Evolutionary conservation across 2,329 filamentous ascomycete genomes (phyloP).

Genomic region (Aureobasidium zeae): DNA sequence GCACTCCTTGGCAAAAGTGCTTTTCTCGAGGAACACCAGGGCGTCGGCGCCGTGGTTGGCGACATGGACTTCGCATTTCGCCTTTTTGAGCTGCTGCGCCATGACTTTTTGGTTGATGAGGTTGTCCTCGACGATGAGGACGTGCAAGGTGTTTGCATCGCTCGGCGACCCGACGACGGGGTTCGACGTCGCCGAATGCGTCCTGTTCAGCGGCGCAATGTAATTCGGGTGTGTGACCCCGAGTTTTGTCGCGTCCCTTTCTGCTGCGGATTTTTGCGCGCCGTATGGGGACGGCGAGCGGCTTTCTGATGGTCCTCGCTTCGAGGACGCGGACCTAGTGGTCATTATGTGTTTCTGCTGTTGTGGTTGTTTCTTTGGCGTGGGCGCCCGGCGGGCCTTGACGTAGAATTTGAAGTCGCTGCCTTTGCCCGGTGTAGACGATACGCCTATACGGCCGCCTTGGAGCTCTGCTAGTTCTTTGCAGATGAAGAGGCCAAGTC

Average conservation of each 20-base stretch:
- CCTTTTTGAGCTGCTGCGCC: constrained; percentile 30
- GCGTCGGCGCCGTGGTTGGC: constrained; percentile 33
- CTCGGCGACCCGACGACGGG: constrained; percentile 3
- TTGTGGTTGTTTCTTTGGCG: not conserved
- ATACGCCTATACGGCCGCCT: constrained; percentile 57
- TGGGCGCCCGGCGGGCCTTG: constrained; percentile 41
- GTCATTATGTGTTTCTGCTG: not conserved
- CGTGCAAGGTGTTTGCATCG: constrained; percentile 12
- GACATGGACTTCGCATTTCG: constrained; percentile 29
- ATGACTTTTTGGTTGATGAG: constrained; percentile 35
- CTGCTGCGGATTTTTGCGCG: not conserved
- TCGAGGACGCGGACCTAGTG: too few species aligned
- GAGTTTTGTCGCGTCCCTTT: not conserved
- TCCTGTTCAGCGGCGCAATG: constrained; percentile 5
- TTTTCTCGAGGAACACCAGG: constrained; percentile 27
- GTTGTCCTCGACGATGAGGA: constrained; percentile 31
- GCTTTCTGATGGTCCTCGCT: not conserved
- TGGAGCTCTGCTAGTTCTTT: constrained; percentile 59
- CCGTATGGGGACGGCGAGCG: not conserved
- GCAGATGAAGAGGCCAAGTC: constrained; percentile 59
- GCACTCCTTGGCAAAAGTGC: constrained; percentile 13
- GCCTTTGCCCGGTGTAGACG: constrained; percentile 45
- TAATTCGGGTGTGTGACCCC: constrained; percentile 1
- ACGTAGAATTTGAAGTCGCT: constrained; percentile 60
- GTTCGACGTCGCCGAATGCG: constrained; percentile 9